Evolutionary conservation across 75 land plant species (phyloP).

Genomic region (Selaginella tamariscina): DNA sequence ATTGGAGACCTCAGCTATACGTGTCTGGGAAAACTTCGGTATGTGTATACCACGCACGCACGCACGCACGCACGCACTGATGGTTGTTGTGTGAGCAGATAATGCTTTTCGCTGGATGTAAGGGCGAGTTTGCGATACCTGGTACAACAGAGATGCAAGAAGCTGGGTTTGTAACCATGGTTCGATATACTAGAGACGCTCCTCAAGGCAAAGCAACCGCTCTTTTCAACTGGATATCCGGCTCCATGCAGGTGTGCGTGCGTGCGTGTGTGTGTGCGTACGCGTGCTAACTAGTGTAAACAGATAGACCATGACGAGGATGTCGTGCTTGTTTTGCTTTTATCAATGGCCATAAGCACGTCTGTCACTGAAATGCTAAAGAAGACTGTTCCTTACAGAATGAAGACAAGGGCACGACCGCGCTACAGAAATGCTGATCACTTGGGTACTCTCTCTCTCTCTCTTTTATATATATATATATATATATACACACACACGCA

Average conservation of each 20-base stretch:
- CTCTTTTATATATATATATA: no score
- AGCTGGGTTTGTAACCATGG: constrained; percentile 72
- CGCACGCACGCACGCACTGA: no score
- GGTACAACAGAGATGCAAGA: constrained; percentile 32
- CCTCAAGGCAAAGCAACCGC: constrained; percentile 79
- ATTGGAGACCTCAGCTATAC: no score
- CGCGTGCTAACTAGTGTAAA: background rate
- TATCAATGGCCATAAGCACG: constrained; percentile 43
- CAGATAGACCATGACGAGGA: constrained; percentile 57
- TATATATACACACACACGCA: no score
- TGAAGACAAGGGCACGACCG: constrained; percentile 20
- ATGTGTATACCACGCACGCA: no score
- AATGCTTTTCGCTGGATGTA: constrained; percentile 49
- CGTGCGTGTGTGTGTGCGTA: background rate
- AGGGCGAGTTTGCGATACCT: constrained; percentile 45
- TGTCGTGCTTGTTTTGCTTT: constrained; percentile 48
- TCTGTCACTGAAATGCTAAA: constrained; percentile 50
- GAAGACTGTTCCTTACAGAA: constrained; percentile 57
- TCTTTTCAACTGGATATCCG: constrained; percentile 68
- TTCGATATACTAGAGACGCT: constrained; percentile 44
- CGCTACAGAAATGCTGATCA: constrained; percentile 23
- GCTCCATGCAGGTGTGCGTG: constrained; percentile 48
- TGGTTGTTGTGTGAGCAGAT: constrained; percentile 41
- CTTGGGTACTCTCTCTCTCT: constrained; percentile 7
- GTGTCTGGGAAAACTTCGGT: no score